A percentile compares a stretch with the other conserved stretches of the same genome.
Conservation (phyloP, 345 rosid genomes). For the Noccaea caerulescens region DNA sequence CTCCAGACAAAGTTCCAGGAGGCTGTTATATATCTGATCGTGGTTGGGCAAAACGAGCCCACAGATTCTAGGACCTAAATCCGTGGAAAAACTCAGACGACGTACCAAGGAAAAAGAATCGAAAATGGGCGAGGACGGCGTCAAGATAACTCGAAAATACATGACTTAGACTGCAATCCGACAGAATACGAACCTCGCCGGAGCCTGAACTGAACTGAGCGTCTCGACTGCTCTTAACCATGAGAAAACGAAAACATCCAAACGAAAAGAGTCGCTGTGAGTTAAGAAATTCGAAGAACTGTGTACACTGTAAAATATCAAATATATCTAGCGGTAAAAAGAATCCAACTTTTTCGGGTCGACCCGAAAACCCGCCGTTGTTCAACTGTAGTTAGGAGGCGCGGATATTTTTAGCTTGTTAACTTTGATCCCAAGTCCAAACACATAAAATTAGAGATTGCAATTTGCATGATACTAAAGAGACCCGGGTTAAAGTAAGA, state of each 20-base stretch:
- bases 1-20: conserved; percentile 47
- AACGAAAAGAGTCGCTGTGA: conserved; percentile 26
- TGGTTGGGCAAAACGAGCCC: conserved; percentile 2
- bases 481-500: conserved; percentile 4
- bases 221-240: conserved; percentile 22
- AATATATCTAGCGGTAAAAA: neutral
- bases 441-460: conserved; percentile 5
- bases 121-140: conserved; percentile 6
- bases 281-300: conserved; percentile 25
- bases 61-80: conserved; percentile 14
- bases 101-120: conserved; percentile 34
- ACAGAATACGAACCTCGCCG: conserved; percentile 10
- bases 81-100: conserved; percentile 42
- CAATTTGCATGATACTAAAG: neutral
- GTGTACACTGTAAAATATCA: neutral
- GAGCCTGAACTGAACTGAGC: conserved; percentile 7
- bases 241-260: conserved; percentile 14
- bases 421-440: neutral
- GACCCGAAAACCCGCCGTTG: conserved; percentile 34
- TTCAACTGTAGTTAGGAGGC: no score
- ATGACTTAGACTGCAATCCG: conserved; percentile 21
- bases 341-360: conserved; percentile 25
- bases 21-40: conserved; percentile 37
- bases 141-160: conserved; percentile 26
- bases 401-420: no score